Evolutionary conservation across 176 grass and related monocot genomes (phyloP), one percentile per base, ranked within the genome.

Genomic region (Phoenix roebelenii): DNA sequence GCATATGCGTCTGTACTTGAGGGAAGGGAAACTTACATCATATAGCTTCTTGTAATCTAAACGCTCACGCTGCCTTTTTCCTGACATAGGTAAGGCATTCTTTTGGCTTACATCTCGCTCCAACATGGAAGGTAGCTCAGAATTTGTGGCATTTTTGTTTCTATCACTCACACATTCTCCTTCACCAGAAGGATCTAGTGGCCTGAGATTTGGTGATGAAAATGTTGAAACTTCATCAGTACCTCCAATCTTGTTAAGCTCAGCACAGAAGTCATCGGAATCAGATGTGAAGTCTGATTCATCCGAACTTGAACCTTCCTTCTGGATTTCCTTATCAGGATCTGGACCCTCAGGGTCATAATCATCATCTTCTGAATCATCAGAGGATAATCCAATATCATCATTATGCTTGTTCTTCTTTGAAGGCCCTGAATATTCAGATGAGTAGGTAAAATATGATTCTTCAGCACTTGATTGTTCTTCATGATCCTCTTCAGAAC

Each of bases 281-380:
- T 92, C 93, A 14, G 93, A 98, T 61, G 87, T 85, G 49, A 92
- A 98, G 68, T 98, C 93, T 58, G 87, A 91, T 24, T 80, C 82
- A 49, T 76, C 79, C 52, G 72, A 80, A 23, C 74, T 72, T 55
- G 68, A 69, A 68, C 68, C 50, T 15, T 64, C 58, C 58, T 89
- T 82, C 26, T 82, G 69, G 24, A 67, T 66, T 50, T 86, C 77
- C 52, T 77, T 83, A 10, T 89, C 81, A 23, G 86, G 79, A 77
- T 84, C 56, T 64, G 76, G 54, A 58, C 72, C 55, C 66, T 69
- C 77, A 58, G 91, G 91, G 63, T 95, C 76, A 55, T 83, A 98
- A 74, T 98, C 84, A 83, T 85, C 93, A 78, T 98, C 93, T 74
- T 89, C 93, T 16, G 93, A 92, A 68, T 98, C 93, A 61, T 98